Conservation (phyloP, 805 yeast species). For the Wickerhamiella domercqiae region DNA sequence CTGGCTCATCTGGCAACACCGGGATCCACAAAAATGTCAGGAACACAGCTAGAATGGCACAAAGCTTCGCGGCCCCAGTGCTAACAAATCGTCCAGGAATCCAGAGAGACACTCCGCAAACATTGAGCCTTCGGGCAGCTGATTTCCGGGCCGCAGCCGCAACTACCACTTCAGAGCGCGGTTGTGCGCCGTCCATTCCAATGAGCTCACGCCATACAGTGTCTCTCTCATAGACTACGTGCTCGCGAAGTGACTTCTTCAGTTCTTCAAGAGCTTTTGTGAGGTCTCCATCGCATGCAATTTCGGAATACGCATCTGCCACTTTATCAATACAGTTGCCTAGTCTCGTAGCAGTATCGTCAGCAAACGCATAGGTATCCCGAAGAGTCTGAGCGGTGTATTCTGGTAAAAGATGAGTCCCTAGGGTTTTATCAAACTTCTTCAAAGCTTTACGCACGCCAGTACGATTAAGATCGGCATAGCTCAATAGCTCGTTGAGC, state of each 20-base stretch:
- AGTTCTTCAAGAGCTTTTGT: conserved; percentile 35
- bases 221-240: conserved; percentile 92
- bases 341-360: conserved; percentile 32
- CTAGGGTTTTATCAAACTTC: conserved; percentile 76
- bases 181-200: conserved; percentile 71
- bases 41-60: conserved; percentile 35
- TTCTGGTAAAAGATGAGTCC: conserved; percentile 40
- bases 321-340: conserved; percentile 39
- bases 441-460: conserved; percentile 84
- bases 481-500: conserved; percentile 71
- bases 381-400: conserved; percentile 35
- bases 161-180: conserved; percentile 49
- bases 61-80: conserved; percentile 24
- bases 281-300: conserved; percentile 28
- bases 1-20: conserved; percentile 33
- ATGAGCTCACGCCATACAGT: conserved; percentile 97
- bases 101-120: not conserved
- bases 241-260: conserved; percentile 58
- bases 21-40: conserved; percentile 30
- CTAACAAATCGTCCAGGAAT: conserved; percentile 7
- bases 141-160: conserved; percentile 5
- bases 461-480: conserved; percentile 65
- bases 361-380: conserved; percentile 41
- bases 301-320: conserved; percentile 39
- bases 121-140: not conserved